Conservation (phyloP, 1,139 yeast species). For the Magnusiomyces paraingens region DNA sequence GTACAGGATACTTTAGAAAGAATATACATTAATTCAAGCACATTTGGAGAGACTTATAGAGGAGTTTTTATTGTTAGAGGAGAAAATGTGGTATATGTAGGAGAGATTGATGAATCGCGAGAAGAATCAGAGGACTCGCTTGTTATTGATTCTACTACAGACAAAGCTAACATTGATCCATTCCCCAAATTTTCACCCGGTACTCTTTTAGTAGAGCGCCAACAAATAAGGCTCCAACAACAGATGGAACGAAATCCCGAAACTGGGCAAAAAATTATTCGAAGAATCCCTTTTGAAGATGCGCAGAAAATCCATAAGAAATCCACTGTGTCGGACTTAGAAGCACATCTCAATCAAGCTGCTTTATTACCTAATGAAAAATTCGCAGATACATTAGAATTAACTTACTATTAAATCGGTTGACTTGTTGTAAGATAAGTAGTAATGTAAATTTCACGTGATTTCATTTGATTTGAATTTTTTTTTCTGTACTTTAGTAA, state of each 20-base stretch:
- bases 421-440: neutral
- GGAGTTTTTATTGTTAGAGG: conserved; percentile 92
- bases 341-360: neutral
- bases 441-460: neutral
- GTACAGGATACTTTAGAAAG: conserved; percentile 88
- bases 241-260: conserved; percentile 3
- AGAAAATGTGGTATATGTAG: conserved; percentile 93
- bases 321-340: neutral
- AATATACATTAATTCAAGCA: conserved; percentile 52
- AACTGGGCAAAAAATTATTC: neutral
- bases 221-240: conserved; percentile 1
- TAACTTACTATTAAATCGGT: neutral
- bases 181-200: conserved; percentile 5
- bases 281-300: conserved; percentile 15
- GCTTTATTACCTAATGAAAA: neutral
- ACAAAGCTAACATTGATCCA: conserved; percentile 9
- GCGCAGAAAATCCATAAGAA: conserved; percentile 13
- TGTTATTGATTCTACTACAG: conserved; percentile 10
- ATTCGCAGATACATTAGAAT: neutral
- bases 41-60: conserved; percentile 67
- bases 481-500: neutral
- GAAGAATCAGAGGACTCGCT: conserved; percentile 47
- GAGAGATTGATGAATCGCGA: conserved; percentile 84
- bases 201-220: neutral
- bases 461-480: neutral